A percentile compares a stretch with the other conserved stretches of the same genome.
These are phyloP conservation scores for Chalciporus sp. DNA, from an alignment of 1,284 basidiomycete genomes.

Conservation along the genomic window DNA sequence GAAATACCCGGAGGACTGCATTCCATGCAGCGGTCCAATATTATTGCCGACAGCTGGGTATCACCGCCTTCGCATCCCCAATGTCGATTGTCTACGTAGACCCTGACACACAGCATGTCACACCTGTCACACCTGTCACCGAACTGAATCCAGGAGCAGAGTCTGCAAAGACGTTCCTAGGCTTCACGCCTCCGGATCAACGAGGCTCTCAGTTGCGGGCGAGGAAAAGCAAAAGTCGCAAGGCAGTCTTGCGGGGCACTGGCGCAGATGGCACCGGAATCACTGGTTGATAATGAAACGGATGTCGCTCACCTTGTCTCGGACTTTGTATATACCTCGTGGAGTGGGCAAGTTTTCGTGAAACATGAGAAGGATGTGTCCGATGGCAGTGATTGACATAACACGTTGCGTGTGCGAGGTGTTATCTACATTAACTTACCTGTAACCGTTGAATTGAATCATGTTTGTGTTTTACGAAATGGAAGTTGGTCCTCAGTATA, in stretches of 20 bases:
- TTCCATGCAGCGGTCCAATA: constrained; percentile 77
- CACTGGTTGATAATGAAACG: constrained; percentile 6
- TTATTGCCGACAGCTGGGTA: constrained; percentile 68
- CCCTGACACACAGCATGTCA: constrained; percentile 36
- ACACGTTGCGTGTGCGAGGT: constrained; percentile 21
- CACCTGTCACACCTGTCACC: constrained; percentile 11
- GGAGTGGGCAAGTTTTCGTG: constrained; percentile 12
- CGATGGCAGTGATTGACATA: background rate
- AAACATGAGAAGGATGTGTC: background rate
- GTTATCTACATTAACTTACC: background rate
- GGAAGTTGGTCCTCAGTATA: constrained; percentile 17
- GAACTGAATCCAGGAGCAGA: background rate
- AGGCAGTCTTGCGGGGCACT: constrained; percentile 46
- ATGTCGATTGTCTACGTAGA: constrained; percentile 57
- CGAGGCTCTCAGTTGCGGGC: constrained; percentile 39
- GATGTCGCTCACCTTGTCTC: background rate
- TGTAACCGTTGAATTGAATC: background rate
- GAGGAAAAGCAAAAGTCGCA: constrained; percentile 52
- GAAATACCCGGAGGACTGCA: constrained; percentile 62
- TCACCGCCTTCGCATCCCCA: constrained; percentile 58
- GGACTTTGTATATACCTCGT: constrained; percentile 7
- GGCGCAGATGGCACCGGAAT: constrained; percentile 33
- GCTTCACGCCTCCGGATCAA: constrained; percentile 52
- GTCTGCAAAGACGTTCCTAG: constrained; percentile 38
- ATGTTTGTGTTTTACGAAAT: too few species aligned